Percentiles rank a stretch among this genome's conserved stretches.
Conservation (phyloP, 805 yeast species). For the Pichia exigua region DNA sequence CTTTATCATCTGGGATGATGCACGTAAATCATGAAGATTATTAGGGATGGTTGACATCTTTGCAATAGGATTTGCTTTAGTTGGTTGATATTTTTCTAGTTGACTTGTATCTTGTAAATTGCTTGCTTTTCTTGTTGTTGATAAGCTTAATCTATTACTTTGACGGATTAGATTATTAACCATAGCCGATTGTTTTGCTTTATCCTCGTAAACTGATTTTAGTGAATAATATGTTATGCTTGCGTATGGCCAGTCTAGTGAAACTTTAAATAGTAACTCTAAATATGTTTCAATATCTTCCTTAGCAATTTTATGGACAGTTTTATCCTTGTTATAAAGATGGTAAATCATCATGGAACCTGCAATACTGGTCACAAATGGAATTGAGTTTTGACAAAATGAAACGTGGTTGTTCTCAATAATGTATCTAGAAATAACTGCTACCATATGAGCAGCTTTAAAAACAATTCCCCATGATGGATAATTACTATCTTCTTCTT, state of each 20-base stretch:
- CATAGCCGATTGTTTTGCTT: slow-evolving; percentile 14
- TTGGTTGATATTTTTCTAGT: not conserved
- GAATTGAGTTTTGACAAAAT: slow-evolving; percentile 12
- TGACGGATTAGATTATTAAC: not conserved
- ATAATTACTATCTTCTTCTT: slow-evolving; percentile 24
- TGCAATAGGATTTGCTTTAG: not conserved
- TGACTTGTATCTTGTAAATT: not conserved
- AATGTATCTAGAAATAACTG: slow-evolving; percentile 52
- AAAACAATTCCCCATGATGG: slow-evolving; percentile 77
- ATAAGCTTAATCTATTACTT: not conserved
- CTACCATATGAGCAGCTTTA: slow-evolving; percentile 72
- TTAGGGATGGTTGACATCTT: not conserved
- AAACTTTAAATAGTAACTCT: slow-evolving; percentile 30
- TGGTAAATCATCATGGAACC: slow-evolving; percentile 68
- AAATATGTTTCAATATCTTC: slow-evolving; percentile 18
- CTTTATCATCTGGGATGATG: not conserved
- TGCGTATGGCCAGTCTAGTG: slow-evolving; percentile 48
- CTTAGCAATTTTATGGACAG: slow-evolving; percentile 20
- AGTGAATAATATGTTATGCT: slow-evolving; percentile 44
- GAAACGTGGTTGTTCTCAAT: slow-evolving; percentile 49
- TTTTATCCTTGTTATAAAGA: slow-evolving; percentile 28
- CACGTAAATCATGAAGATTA: not conserved
- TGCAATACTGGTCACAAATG: slow-evolving; percentile 55
- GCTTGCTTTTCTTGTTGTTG: not conserved
- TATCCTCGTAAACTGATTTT: slow-evolving; percentile 32